Base-by-base conservation (phyloP, 1,284 basidiomycete genomes). In the Fomitopsis palustris region DNA sequence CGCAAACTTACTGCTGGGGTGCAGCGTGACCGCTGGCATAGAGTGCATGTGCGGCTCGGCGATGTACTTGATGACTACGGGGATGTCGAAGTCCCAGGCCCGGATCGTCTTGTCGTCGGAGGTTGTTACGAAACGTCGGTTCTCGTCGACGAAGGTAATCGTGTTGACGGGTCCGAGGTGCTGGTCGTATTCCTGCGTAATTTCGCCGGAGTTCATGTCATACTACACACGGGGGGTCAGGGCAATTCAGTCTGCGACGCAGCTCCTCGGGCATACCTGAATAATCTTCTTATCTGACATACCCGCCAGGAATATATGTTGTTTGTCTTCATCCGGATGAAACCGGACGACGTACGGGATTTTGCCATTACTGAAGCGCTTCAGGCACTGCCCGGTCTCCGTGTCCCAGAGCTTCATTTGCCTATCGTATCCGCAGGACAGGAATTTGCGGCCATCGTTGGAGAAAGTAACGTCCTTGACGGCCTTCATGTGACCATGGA, bases 201-300 rank as follows among this genome's bases (percentile, higher is more conserved):
- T 95, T 71, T 98, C 94, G 33, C 90, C 91, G 21, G 92, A 87
- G 69, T 92, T 88, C 70, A 95, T 92, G 72, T 99, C 96, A 72
- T 96, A 99, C 93, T 99, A 60, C 41, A 57, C 49, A 2, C 35
- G 54, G 56, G 37, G 53, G 47, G 41, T 54, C 23, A 58, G 35
- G 29, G 43, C 39, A 29, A 38, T 33, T 39, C 45, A 51, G 27
- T 23, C 31, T 43, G 37, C 4, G 45, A 23, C 41, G 43, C 43
- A 29, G 49, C 37, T 31, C 53, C 57, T 7, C 10, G 25, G 47
- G 70, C 81, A 60, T 68, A 93, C 93, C 81, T 96, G 96, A 31
- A 98, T 92, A 64, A 99, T 97, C 77, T 98, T 98, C 78, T 98
- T 99, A 77, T 99, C 96, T 55, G 91, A 93, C 96, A 98, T 99